phyloP scores from a whole-genome alignment of 805 yeast genomes.

The Ogataea pignaliae region DNA sequence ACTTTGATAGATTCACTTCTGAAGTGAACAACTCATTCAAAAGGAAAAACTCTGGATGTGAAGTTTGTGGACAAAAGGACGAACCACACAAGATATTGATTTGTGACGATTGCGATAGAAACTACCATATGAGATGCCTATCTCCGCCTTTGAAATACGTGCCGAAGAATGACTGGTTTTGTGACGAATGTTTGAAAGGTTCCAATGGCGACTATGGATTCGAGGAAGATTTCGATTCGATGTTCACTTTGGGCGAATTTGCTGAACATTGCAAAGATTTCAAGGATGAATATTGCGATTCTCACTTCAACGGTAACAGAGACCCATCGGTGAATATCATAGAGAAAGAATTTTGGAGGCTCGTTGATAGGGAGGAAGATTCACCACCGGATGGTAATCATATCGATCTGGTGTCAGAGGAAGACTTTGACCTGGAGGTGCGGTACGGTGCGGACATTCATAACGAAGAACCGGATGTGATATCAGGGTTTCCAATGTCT shows the following conservation, averaged over 20 bases:
- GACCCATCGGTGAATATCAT: slow-evolving; percentile 39
- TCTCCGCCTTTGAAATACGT: slow-evolving; percentile 46
- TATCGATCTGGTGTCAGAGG: slow-evolving; percentile 1
- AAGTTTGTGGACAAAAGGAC: slow-evolving; percentile 42
- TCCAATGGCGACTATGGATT: slow-evolving; percentile 81
- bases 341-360: slow-evolving; percentile 66
- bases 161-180: slow-evolving; percentile 69
- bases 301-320: slow-evolving; percentile 24
- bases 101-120: slow-evolving; percentile 73
- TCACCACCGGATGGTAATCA: neutral
- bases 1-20: slow-evolving; percentile 13
- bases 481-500: slow-evolving; percentile 69
- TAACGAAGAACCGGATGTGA: slow-evolving; percentile 56
- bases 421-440: slow-evolving; percentile 50
- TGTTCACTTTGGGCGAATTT: slow-evolving; percentile 49
- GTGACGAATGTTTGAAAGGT: slow-evolving; percentile 80
- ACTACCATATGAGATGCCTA: slow-evolving; percentile 68
- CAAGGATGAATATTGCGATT: slow-evolving; percentile 38
- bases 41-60: slow-evolving; percentile 21
- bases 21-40: slow-evolving; percentile 34
- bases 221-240: slow-evolving; percentile 55
- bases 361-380: slow-evolving; percentile 21
- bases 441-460: slow-evolving; percentile 86
- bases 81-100: slow-evolving; percentile 45
- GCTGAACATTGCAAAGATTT: slow-evolving; percentile 50